A percentile compares a stretch with the other conserved stretches of the same genome.
Conservation (phyloP, 2,329 filamentous ascomycete genomes). For the Pseudogymnoascus destructans region DNA sequence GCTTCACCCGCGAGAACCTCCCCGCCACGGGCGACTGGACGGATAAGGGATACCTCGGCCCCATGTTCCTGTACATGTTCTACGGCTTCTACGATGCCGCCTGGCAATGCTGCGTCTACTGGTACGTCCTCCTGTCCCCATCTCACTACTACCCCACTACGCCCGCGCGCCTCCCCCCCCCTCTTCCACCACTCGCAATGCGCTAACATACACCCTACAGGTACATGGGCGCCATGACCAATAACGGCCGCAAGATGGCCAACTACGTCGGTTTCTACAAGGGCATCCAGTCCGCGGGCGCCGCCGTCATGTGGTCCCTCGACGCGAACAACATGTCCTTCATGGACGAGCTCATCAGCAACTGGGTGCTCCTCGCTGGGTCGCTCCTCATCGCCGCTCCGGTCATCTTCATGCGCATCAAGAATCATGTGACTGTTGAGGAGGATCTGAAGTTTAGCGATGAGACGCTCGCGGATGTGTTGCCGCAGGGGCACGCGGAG, state of each 20-base stretch:
- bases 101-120: slow-evolving; percentile 87
- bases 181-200: not conserved
- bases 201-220: slow-evolving; percentile 28
- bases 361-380: slow-evolving; percentile 65
- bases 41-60: slow-evolving; percentile 54
- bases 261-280: slow-evolving; percentile 90
- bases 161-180: not conserved
- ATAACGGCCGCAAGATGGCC: slow-evolving; percentile 82
- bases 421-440: slow-evolving; percentile 68
- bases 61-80: slow-evolving; percentile 83
- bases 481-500: slow-evolving; percentile 19
- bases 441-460: slow-evolving; percentile 77
- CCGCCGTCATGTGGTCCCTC: slow-evolving; percentile 61
- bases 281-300: slow-evolving; percentile 76
- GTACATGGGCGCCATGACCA: slow-evolving; percentile 87
- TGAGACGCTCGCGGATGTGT: slow-evolving; percentile 63
- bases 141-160: slow-evolving; percentile 12
- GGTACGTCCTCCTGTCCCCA: slow-evolving; percentile 35
- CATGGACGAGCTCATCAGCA: slow-evolving; percentile 58
- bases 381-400: slow-evolving; percentile 66
- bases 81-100: slow-evolving; percentile 82
- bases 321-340: slow-evolving; percentile 50
- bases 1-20: slow-evolving; percentile 10
- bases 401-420: slow-evolving; percentile 65
- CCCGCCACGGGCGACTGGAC: slow-evolving; percentile 45